Evolutionary conservation across 345 rosid species (phyloP).

Genomic region (Erysimum cheiranthoides): DNA sequence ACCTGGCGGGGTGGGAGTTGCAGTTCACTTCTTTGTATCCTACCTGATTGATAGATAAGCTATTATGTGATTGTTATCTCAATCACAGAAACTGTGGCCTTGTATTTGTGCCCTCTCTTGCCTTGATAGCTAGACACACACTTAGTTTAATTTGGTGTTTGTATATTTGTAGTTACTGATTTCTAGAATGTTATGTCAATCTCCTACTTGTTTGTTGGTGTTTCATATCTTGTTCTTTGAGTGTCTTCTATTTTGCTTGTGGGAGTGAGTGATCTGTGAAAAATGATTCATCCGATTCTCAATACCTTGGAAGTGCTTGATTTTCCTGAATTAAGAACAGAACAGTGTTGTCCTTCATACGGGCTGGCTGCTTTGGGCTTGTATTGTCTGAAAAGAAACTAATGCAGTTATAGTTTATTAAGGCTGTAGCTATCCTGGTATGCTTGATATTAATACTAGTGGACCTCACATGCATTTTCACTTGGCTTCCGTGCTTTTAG

Average conservation of each 20-base stretch:
- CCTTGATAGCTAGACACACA: not conserved
- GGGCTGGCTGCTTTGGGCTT: slow-evolving; percentile 17
- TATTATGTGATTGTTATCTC: slow-evolving; percentile 22
- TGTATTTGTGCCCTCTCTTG: slow-evolving; percentile 11
- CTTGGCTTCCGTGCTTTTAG: slow-evolving; percentile 21
- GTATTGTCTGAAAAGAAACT: slow-evolving; percentile 31
- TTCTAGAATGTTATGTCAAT: not conserved
- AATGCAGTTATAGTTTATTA: slow-evolving; percentile 31
- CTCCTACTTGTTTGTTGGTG: not conserved
- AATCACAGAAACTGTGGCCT: not conserved
- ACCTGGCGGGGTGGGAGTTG: slow-evolving; percentile 53
- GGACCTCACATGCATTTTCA: slow-evolving; percentile 21
- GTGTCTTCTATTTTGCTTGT: not conserved
- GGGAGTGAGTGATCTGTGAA: not conserved
- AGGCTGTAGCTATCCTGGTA: slow-evolving; percentile 34
- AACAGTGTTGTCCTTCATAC: slow-evolving; percentile 26
- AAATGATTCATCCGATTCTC: not conserved
- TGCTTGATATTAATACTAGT: slow-evolving; percentile 22
- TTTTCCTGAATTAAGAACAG: slow-evolving; percentile 41
- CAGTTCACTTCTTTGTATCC: slow-evolving; percentile 61
- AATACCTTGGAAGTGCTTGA: slow-evolving; percentile 19
- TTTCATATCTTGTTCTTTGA: not conserved
- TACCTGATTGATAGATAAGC: slow-evolving; percentile 44
- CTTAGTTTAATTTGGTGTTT: not conserved
- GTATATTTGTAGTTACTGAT: slow-evolving; percentile 5